Conservation (phyloP, 2,329 filamentous ascomycete species). For the Teratosphaeriaceae sp. region DNA sequence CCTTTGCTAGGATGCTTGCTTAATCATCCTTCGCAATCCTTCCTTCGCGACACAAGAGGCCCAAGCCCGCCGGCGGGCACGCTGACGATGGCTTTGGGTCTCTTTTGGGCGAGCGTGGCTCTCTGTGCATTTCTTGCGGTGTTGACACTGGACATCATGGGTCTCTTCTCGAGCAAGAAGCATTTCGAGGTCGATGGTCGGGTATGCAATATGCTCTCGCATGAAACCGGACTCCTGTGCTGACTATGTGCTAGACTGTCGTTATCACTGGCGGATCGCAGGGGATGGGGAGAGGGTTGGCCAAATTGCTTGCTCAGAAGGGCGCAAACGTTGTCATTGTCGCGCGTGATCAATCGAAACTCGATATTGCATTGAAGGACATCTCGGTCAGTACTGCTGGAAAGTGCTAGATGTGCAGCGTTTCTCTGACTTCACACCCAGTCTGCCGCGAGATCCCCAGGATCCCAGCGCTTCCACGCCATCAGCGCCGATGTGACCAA, state of each 20-base stretch:
- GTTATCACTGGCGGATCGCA: conserved; percentile 88
- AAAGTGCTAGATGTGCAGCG: too few relatives aligned
- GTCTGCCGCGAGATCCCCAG: conserved; percentile 58
- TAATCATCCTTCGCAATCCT: background rate
- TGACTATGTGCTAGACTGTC: conserved; percentile 56
- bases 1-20: background rate
- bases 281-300: conserved; percentile 77
- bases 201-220: too few relatives aligned
- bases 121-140: conserved; percentile 32
- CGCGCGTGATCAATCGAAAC: conserved; percentile 67
- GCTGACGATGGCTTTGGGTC: conserved; percentile 29
- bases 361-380: conserved; percentile 60
- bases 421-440: conserved; percentile 31
- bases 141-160: conserved; percentile 51
- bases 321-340: conserved; percentile 85
- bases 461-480: conserved; percentile 70
- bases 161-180: conserved; percentile 61
- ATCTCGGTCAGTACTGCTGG: conserved; percentile 40
- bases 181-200: conserved; percentile 79
- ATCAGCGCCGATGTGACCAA: conserved; percentile 77
- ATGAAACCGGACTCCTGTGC: background rate
- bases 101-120: conserved; percentile 30
- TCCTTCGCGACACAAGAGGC: background rate
- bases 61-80: background rate
- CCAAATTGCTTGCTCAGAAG: conserved; percentile 66